Conservation (phyloP, 176 grass and related monocot species). For the Rhynchospora pubera region DNA sequence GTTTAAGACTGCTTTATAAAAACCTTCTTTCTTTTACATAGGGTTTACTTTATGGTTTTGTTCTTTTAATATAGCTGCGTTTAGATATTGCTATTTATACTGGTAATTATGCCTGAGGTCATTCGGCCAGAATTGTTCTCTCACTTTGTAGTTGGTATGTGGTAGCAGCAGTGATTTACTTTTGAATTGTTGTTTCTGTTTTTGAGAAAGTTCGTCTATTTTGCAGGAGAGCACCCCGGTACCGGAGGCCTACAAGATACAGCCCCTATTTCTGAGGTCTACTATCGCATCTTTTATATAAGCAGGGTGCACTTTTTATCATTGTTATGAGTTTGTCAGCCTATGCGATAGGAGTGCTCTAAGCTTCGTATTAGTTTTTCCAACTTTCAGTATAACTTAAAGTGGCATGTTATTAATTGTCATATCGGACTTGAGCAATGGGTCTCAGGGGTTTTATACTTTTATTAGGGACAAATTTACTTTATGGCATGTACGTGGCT, state of each 20-base stretch:
- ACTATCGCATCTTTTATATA: background rate
- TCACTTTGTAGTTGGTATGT: background rate
- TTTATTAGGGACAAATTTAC: background rate
- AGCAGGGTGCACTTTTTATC: background rate
- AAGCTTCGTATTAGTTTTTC: background rate
- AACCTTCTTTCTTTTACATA: background rate
- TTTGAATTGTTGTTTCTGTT: background rate
- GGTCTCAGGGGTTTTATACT: background rate
- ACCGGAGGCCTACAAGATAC: slow-evolving; percentile 25
- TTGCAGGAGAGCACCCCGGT: slow-evolving; percentile 24
- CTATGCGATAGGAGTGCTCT: background rate
- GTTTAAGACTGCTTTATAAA: background rate
- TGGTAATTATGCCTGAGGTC: background rate
- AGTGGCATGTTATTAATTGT: background rate
- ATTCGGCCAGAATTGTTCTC: background rate
- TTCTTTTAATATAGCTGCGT: background rate
- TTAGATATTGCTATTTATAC: background rate
- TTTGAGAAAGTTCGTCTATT: background rate
- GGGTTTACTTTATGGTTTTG: background rate
- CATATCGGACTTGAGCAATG: background rate
- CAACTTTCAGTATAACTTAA: background rate
- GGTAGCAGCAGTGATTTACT: background rate
- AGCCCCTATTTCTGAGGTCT: slow-evolving; percentile 29
- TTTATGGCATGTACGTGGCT: background rate
- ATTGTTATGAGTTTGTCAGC: background rate